Conservation (phyloP, 106 monocot genomes). For the Gastrodia elata region DNA sequence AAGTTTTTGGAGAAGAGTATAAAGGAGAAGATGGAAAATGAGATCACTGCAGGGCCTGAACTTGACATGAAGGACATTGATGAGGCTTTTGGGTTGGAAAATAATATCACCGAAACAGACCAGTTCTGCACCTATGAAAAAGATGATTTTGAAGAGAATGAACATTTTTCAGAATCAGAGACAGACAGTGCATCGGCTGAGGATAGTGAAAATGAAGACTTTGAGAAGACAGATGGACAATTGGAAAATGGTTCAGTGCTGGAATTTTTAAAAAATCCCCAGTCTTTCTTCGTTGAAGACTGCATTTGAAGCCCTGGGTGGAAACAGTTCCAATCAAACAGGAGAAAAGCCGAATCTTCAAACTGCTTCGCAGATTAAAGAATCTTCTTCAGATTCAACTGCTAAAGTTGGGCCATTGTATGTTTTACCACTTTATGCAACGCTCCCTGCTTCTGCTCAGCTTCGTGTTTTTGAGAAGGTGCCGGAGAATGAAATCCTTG, state of each 20-base stretch:
- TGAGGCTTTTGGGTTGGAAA: conserved; percentile 48
- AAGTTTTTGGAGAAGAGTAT: conserved; percentile 10
- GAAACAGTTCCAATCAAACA: conserved; percentile 10
- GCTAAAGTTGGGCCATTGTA: conserved; percentile 23
- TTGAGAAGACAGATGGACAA: conserved; percentile 5
- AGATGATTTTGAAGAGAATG: conserved; percentile 24
- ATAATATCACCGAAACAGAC: conserved; percentile 23
- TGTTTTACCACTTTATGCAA: conserved; percentile 84
- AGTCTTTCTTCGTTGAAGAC: conserved; percentile 65
- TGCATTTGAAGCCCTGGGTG: conserved; percentile 57
- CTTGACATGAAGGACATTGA: conserved; percentile 27
- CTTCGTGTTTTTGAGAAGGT: conserved; percentile 65
- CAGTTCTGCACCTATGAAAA: conserved; percentile 47
- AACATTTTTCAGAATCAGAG: conserved; percentile 44
- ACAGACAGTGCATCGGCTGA: conserved; percentile 24
- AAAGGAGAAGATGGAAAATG: conserved; percentile 11
- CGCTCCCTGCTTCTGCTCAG: conserved; percentile 65
- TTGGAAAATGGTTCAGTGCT: conserved; percentile 25
- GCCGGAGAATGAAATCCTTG: conserved; percentile 58
- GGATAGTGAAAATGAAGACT: conserved; percentile 42
- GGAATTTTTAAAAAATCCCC: conserved; percentile 41
- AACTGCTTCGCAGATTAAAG: conserved; percentile 1
- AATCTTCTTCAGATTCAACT: conserved; percentile 10
- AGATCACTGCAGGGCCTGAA: conserved; percentile 10
- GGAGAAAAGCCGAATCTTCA: conserved; percentile 11